Conservation (phyloP, 345 rosid species). For the Rhodamnia rubescens region DNA sequence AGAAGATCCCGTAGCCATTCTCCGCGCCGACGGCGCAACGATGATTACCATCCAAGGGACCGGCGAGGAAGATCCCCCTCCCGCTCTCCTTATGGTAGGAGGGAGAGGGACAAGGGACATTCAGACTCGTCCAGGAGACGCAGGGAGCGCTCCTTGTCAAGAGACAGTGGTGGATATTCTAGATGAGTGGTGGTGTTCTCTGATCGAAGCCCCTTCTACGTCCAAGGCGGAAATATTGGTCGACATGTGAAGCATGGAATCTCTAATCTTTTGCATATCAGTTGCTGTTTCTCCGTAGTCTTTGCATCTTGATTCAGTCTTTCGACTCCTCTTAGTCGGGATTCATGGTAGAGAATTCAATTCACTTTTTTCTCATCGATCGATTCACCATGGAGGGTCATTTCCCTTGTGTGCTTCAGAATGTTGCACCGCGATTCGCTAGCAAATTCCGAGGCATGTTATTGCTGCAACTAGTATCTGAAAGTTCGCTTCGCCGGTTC, state of each 20-base stretch:
- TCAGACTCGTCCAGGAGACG: slow-evolving; percentile 25
- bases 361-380: neutral
- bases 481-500: too few species aligned
- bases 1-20: slow-evolving; percentile 42
- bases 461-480: too few species aligned
- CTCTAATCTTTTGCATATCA: neutral
- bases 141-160: slow-evolving; percentile 9
- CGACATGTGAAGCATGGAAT: neutral
- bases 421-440: neutral
- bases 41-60: slow-evolving; percentile 28
- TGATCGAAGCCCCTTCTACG: neutral
- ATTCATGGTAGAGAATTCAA: neutral
- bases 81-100: slow-evolving; percentile 29
- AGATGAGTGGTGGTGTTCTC: neutral
- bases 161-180: neutral
- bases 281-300: neutral
- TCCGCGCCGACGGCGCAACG: slow-evolving; percentile 27
- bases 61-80: slow-evolving; percentile 41
- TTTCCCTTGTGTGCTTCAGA: neutral
- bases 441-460: too few species aligned
- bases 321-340: neutral
- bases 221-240: neutral
- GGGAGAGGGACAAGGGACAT: slow-evolving; percentile 13
- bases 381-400: neutral
- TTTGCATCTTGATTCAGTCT: neutral